Base-by-base conservation (phyloP, 108 stramenopile species). In the Pseudonitzschia delicatissima region DNA sequence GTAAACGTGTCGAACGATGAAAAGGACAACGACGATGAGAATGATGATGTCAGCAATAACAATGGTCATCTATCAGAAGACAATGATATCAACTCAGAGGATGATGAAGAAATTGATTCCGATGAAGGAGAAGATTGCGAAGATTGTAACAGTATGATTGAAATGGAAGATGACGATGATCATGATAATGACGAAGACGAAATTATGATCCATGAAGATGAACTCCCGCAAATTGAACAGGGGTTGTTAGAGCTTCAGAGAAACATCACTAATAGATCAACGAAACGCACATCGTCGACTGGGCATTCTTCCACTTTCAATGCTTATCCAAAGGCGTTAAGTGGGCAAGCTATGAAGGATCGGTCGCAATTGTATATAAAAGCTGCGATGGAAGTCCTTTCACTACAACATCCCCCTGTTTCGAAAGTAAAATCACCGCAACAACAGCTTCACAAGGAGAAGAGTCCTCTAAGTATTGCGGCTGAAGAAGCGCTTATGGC, bases 351-450 rank as follows among this genome's bases (percentile, higher is more conserved):
- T 27, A 27, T 76, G 23, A 72, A 72, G 26, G 78, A 87, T 42
- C 82, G 85, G 4, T 72, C 75, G 25, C 68, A 75, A 45, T 60
- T 71, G 11, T 87, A 69, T 66, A 29, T 91, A 9, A 31, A 60
- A 48, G 86, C 86, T 17, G 68, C 74, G n/a, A 85, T 85, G 86
- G 51, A 82, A 62, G 67, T 87, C n/a, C 64, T 87, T 47, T 67
- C 66, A 11, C 51, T 66, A 25, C 84, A 84, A 33, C 67, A 86
- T 62, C 76, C 78, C 26, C 67, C 23, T 35, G 49, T 23, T 20
- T 25, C 17, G 40, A 45, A 59, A 67, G 17, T 61, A 3, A 52
- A 28, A 69, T 33, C 68, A 31, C 72, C 9, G 68, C 37, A 1
- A 21, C 51, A 13, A 36, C 39, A 31, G 6, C 39, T 7, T 18